A percentile compares a stretch with the other conserved stretches of the same genome.
phyloP scores from a whole-genome alignment of 768 basidiomycete genomes.

The Leucocoprinus birnbaumii region DNA sequence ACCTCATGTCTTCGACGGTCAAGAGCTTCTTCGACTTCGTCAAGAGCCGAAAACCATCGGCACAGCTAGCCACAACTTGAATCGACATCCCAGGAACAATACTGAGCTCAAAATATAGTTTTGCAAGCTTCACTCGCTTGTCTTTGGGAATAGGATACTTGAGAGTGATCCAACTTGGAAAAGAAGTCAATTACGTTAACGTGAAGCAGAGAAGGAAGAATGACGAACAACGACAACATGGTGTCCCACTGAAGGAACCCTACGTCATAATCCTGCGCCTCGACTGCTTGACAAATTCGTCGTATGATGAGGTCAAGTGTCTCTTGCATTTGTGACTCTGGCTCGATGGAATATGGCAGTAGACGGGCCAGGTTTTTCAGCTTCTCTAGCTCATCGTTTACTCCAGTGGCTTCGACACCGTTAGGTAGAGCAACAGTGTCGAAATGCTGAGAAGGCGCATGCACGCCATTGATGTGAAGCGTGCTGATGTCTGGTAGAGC shows the following conservation, averaged over 20 bases:
- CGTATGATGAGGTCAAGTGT: slow-evolving; percentile 72
- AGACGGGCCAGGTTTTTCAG: slow-evolving; percentile 59
- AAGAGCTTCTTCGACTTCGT: slow-evolving; percentile 72
- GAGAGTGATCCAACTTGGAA: slow-evolving; percentile 64
- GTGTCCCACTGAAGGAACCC: slow-evolving; percentile 81
- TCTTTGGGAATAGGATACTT: slow-evolving; percentile 86
- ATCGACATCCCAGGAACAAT: slow-evolving; percentile 75
- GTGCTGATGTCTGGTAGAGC: slow-evolving; percentile 46
- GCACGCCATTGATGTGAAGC: slow-evolving; percentile 38
- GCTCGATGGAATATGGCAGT: slow-evolving; percentile 77
- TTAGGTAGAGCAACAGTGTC: slow-evolving; percentile 23
- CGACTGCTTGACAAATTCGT: slow-evolving; percentile 68
- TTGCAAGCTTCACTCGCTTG: slow-evolving; percentile 69
- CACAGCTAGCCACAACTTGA: slow-evolving; percentile 63
- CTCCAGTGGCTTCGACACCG: slow-evolving; percentile 27
- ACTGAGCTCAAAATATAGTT: slow-evolving; percentile 76
- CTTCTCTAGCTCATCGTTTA: slow-evolving; percentile 51
- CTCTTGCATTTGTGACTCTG: slow-evolving; percentile 70
- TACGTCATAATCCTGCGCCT: slow-evolving; percentile 80
- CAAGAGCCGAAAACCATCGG: slow-evolving; percentile 58
- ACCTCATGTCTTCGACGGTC: slow-evolving; percentile 72
- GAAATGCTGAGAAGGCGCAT: slow-evolving; percentile 5
- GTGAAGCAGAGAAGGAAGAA: slow-evolving; percentile 3
- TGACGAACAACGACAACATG: slow-evolving; percentile 67
- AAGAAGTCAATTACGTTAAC: slow-evolving; percentile 9